Evolutionary conservation across 305 asterid species (phyloP).

Genomic region (Fraxinus albicans): DNA sequence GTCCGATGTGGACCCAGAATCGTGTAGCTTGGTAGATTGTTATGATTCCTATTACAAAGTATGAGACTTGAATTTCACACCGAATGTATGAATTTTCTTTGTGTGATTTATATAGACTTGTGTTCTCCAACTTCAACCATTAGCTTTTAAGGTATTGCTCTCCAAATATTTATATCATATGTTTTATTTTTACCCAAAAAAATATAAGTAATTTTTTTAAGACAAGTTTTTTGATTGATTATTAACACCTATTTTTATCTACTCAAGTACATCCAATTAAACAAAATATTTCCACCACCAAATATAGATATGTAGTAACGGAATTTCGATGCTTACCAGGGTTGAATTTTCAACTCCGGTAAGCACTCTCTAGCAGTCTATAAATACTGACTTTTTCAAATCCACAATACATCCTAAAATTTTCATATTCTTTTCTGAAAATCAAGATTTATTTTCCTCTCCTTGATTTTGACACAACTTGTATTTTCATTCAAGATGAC

Average conservation of each 20-base stretch:
- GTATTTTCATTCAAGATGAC: not conserved
- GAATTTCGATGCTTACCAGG: not conserved
- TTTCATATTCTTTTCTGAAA: not conserved
- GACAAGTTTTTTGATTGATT: not conserved
- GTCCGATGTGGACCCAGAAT: no score
- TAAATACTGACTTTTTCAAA: not conserved
- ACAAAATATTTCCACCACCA: not conserved
- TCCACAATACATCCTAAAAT: not conserved
- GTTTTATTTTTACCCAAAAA: not conserved
- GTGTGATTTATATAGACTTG: no score
- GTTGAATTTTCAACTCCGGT: not conserved
- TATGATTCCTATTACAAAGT: no score
- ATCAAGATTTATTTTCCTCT: not conserved
- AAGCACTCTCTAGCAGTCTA: not conserved
- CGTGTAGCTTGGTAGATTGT: no score
- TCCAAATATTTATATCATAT: not conserved
- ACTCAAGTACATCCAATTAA: not conserved
- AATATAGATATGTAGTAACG: not conserved
- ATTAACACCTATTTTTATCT: not conserved
- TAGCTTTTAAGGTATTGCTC: no score
- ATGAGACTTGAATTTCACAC: no score
- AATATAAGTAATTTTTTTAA: not conserved
- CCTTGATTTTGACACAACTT: not conserved
- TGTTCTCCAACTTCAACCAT: no score
- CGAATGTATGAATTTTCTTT: no score